Base-by-base conservation (phyloP, 306 rosid genomes). In the Prunus dulcis region DNA sequence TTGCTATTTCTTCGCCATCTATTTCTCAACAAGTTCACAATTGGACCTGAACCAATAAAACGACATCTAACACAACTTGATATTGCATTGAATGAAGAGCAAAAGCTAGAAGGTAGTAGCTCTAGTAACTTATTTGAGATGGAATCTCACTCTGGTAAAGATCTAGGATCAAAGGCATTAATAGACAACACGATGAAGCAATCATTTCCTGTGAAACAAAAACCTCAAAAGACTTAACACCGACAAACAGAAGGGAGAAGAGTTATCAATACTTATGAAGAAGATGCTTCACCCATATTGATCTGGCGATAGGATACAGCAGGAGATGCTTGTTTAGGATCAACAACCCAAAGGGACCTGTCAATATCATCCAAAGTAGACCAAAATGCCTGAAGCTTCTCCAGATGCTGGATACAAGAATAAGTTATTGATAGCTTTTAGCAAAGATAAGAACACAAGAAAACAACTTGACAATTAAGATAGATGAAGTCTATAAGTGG, bases 81-180 rank as follows among this genome's bases (percentile, higher is more conserved):
- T 52, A 80, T 73, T 61, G 45, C 30, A 41, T 13, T 10, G 66
- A 57, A 47, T 12, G 9, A 63, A 45, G 60, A 32, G 68, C 2
- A 65, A 43, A 83, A 14, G 49, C 53, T 41, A 43, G 51, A 72
- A 71, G 23, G 64, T 56, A 43, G 62, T 67, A 50, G 41, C 18
- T 11, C 50, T 49, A 22, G 64, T n/a, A 46, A 64, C 74, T 60
- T 61, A 53, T 63, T 22, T 19, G 23, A 64, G 66, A 53, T 72
- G 68, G 72, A 55, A 80, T 72, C 84, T 84, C 68, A 80, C 87
- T 84, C 87, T 34, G 84, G 80, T 45, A 84, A 76, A 43, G 82
- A 80, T 84, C 65, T 76, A 67, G 87, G 87, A 45, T 80, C 81
- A 20, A 13, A 25, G 65, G 69, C 52, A 73, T 66, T 55, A 41